Conservation (phyloP, 1,284 basidiomycete genomes). For the Trametes versicolor region DNA sequence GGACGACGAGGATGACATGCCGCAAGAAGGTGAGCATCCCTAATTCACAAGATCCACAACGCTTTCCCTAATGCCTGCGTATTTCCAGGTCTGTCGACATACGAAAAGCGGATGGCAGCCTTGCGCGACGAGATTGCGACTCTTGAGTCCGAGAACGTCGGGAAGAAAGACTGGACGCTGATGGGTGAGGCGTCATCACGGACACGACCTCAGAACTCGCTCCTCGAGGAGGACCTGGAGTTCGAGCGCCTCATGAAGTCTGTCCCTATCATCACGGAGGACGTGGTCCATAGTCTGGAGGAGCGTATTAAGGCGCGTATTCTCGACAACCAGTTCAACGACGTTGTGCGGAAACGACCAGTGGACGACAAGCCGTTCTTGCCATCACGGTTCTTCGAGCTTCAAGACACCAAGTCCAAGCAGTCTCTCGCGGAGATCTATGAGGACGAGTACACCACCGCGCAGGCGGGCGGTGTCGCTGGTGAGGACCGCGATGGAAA, state of each 20-base stretch:
- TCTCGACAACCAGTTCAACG: conserved; percentile 89
- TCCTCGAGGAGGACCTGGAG: conserved; percentile 95
- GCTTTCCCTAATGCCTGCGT: conserved; percentile 18
- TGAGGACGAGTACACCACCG: conserved; percentile 89
- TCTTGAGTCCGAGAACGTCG: conserved; percentile 78
- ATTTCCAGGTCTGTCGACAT: conserved; percentile 58
- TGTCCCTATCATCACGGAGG: conserved; percentile 92
- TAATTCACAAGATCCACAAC: background rate
- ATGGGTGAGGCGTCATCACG: conserved; percentile 91
- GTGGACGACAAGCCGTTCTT: conserved; percentile 90
- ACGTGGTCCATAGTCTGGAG: conserved; percentile 85
- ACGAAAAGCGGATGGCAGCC: conserved; percentile 69
- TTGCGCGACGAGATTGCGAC: conserved; percentile 74
- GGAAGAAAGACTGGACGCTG: conserved; percentile 87
- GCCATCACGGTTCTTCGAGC: conserved; percentile 89
- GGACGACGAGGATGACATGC: conserved; percentile 56
- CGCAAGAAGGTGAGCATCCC: conserved; percentile 20
- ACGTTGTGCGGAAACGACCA: conserved; percentile 85
- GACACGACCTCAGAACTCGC: conserved; percentile 88
- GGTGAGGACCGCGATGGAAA: conserved; percentile 89
- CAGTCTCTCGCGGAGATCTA: conserved; percentile 97
- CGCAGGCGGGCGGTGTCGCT: conserved; percentile 61
- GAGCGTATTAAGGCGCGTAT: conserved; percentile 94
- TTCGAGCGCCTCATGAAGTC: conserved; percentile 92
- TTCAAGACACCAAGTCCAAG: conserved; percentile 88